These are phyloP conservation scores for Globisporangium lucens DNA, from an alignment of 352 stramenopile genomes.

Conservation along the genomic window DNA sequence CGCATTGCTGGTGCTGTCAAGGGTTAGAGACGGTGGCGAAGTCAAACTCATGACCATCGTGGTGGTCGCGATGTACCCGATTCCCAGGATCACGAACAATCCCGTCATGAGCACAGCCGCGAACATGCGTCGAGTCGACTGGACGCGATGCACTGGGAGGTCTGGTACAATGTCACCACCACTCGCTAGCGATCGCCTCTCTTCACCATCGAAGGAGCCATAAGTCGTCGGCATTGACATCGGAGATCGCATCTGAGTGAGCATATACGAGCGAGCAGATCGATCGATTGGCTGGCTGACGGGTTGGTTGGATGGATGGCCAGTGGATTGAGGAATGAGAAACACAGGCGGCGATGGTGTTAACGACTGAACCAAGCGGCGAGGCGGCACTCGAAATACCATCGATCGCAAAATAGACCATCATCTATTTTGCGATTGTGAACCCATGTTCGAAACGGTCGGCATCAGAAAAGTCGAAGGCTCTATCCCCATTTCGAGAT, in stretches of 20 bases:
- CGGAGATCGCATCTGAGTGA: neutral
- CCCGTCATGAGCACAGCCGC: neutral
- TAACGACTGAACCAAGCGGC: neutral
- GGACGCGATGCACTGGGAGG: neutral
- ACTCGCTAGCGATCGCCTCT: neutral
- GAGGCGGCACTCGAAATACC: neutral
- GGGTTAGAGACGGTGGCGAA: neutral
- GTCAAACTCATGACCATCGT: neutral
- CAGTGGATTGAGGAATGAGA: neutral
- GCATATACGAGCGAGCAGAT: neutral
- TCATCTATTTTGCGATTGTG: neutral
- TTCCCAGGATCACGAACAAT: neutral
- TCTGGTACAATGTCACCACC: neutral
- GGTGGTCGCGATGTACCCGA: slow-evolving; percentile 1
- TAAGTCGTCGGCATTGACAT: neutral
- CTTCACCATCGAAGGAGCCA: neutral
- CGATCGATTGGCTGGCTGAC: neutral
- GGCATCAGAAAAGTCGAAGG: neutral
- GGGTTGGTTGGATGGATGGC: neutral
- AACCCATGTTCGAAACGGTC: neutral
- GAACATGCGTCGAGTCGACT: slow-evolving; percentile 4
- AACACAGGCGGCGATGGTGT: neutral
- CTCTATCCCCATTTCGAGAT: neutral
- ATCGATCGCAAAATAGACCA: neutral
- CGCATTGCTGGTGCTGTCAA: neutral